A percentile compares a stretch with the other conserved stretches of the same genome.
Conservation (phyloP, 371 early-diverging fungal species). For the Saksenaea vasiformis region DNA sequence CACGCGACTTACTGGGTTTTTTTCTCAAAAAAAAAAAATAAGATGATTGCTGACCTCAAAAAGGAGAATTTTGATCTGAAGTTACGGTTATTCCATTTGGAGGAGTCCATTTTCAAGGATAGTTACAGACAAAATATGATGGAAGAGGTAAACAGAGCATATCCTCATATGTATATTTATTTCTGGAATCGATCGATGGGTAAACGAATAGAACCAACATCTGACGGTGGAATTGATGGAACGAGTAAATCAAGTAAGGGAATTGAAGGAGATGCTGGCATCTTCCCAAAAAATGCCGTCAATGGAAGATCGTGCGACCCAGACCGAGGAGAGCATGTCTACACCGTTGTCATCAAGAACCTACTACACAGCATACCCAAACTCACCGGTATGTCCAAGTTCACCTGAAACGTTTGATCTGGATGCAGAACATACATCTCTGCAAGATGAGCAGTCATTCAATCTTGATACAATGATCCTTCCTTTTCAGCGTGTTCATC, state of each 20-base stretch:
- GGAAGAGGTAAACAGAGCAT: slow-evolving; percentile 13
- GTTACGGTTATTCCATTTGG: slow-evolving; percentile 37
- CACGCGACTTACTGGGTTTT: neutral
- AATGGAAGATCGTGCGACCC: neutral
- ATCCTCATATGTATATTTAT: neutral
- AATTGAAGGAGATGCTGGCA: neutral
- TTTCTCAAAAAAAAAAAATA: too few relatives aligned
- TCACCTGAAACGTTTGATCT: neutral
- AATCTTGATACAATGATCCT: too few relatives aligned
- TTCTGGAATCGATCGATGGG: neutral
- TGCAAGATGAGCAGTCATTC: too few relatives aligned
- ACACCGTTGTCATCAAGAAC: neutral
- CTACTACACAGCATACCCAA: neutral
- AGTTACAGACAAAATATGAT: slow-evolving; percentile 10
- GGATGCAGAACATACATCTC: too few relatives aligned
- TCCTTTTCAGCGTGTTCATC: too few relatives aligned
- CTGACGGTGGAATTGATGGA: slow-evolving; percentile 16
- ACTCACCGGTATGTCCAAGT: neutral
- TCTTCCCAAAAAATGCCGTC: neutral
- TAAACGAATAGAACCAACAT: slow-evolving; percentile 14
- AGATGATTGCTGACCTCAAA: slow-evolving; percentile 45
- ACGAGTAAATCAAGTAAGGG: neutral
- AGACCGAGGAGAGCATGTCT: neutral
- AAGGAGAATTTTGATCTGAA: slow-evolving; percentile 54
- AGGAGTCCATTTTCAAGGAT: slow-evolving; percentile 20